Conservation (phyloP, 2,329 filamentous ascomycete species). For the Botryotinia convoluta region DNA sequence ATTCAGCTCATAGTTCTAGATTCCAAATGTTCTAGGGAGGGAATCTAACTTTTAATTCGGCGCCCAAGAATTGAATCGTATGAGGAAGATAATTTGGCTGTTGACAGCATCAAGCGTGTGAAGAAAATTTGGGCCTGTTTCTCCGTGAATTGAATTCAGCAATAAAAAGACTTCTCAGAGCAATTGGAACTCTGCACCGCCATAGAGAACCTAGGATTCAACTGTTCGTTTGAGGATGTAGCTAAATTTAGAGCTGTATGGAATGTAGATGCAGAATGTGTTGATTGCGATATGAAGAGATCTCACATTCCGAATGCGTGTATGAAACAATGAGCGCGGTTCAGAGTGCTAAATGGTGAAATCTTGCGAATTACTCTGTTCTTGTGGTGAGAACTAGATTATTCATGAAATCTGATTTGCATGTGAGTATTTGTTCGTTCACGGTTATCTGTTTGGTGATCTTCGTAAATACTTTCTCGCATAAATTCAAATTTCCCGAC, state of each 20-base stretch:
- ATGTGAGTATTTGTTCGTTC: not conserved
- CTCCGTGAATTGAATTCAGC: not conserved
- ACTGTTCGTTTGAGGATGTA: not conserved
- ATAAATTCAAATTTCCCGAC: not conserved
- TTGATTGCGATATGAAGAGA: not conserved
- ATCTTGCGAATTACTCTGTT: too few relatives aligned
- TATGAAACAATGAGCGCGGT: not conserved
- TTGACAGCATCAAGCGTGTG: not conserved
- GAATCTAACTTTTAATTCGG: not conserved
- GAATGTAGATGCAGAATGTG: not conserved
- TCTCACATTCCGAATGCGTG: not conserved
- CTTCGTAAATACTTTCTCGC: not conserved
- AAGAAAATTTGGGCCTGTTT: not conserved
- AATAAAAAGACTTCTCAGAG: not conserved
- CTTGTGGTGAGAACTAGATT: not conserved
- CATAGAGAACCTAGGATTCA: not conserved
- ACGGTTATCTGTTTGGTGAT: not conserved
- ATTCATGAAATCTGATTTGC: not conserved
- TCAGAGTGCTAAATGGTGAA: not conserved
- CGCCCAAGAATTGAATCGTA: not conserved
- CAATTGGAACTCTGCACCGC: not conserved
- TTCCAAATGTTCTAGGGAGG: not conserved
- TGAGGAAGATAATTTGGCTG: not conserved
- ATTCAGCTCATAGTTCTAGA: not conserved
- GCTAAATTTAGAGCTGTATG: constrained; percentile 1